These are phyloP conservation scores for Populus hybrid DNA, from an alignment of 441 rosid genomes.

Conservation along the genomic window DNA sequence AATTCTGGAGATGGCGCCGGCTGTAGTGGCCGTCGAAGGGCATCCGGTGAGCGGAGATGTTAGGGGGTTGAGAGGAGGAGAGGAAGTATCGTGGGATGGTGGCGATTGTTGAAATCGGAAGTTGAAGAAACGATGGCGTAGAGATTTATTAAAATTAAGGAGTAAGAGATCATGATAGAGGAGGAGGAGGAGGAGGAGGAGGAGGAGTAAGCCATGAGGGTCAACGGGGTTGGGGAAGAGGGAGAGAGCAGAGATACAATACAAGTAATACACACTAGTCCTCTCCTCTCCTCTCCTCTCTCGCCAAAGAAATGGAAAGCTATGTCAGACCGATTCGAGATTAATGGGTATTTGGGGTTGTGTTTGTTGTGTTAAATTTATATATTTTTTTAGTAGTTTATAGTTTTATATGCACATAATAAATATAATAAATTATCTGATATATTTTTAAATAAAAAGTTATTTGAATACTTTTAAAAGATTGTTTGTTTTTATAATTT, in stretches of 20 bases:
- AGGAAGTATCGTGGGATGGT: slow-evolving; percentile 60
- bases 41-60: slow-evolving; percentile 37
- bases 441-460: too few relatives aligned
- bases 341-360: too few relatives aligned
- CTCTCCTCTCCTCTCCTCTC: slow-evolving; percentile 1
- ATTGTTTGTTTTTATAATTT: too few relatives aligned
- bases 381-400: too few relatives aligned
- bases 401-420: too few relatives aligned
- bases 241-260: background rate
- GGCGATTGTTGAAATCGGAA: slow-evolving; percentile 17
- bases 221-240: slow-evolving; percentile 25
- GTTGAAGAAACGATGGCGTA: slow-evolving; percentile 24
- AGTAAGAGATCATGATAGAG: slow-evolving; percentile 8
- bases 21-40: slow-evolving; percentile 35
- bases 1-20: slow-evolving; percentile 70
- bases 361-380: too few relatives aligned
- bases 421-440: too few relatives aligned
- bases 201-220: slow-evolving; percentile 2
- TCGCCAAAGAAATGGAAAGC: background rate
- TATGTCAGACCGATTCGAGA: too few relatives aligned
- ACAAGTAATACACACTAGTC: slow-evolving; percentile 18
- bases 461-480: too few relatives aligned
- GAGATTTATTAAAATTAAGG: slow-evolving; percentile 27
- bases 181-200: too few relatives aligned
- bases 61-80: slow-evolving; percentile 46